A percentile compares a stretch with the other conserved stretches of the same genome.
These are phyloP conservation scores for Monosporozyma servazzii DNA, from an alignment of 805 yeast species.

Conservation along the genomic window DNA sequence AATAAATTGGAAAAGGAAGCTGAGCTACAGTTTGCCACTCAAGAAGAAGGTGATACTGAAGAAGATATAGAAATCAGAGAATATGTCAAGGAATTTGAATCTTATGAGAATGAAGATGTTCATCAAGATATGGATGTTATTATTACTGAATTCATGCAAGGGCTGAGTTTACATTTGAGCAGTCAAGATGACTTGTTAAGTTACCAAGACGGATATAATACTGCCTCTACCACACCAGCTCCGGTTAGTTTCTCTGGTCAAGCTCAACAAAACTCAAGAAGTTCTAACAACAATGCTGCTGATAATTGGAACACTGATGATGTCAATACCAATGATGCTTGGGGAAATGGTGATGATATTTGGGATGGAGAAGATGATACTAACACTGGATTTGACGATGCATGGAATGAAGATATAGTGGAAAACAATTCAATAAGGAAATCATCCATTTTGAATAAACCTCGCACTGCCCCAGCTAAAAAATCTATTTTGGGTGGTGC, in stretches of 20 bases:
- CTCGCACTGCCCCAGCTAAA: background rate
- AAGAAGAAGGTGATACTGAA: background rate
- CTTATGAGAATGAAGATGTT: background rate
- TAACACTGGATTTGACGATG: background rate
- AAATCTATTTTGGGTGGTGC: background rate
- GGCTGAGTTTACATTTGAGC: background rate
- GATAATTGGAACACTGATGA: background rate
- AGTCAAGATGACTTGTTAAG: background rate
- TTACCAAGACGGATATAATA: background rate
- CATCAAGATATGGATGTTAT: background rate
- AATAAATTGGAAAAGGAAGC: constrained; percentile 43
- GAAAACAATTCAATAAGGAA: background rate
- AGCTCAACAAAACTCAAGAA: background rate
- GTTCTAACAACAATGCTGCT: background rate
- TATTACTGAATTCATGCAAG: constrained; percentile 1
- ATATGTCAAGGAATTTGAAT: background rate
- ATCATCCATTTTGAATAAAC: background rate
- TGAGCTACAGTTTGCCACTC: constrained; percentile 6
- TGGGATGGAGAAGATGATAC: background rate
- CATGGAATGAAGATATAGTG: background rate
- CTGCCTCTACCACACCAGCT: background rate
- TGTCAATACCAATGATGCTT: background rate
- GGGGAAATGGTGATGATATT: background rate
- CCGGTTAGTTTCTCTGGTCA: background rate
- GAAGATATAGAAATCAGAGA: background rate